phyloP scores from a whole-genome alignment of 176 grass and related monocot genomes.

The Bonia amplexicaulis region DNA sequence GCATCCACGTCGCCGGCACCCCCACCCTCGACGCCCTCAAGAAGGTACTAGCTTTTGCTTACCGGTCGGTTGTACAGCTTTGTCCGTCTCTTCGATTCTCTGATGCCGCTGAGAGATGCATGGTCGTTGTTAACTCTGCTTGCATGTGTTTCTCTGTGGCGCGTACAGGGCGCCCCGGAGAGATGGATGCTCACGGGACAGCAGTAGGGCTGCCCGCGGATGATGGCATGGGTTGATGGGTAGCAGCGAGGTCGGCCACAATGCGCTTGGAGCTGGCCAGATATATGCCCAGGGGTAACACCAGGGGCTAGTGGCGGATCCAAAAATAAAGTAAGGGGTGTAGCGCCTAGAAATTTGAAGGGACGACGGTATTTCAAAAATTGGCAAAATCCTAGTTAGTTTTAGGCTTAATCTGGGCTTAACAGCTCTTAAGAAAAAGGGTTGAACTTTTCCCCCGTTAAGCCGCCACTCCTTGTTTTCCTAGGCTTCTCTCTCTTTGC shows the following conservation, averaged over 20 bases:
- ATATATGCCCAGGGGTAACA: constrained; percentile 82
- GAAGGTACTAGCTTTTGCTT: constrained; percentile 20
- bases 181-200: constrained; percentile 73
- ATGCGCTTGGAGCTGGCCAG: constrained; percentile 77
- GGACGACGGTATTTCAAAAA: no score
- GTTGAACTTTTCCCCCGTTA: no score
- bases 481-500: no score
- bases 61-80: neutral
- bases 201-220: constrained; percentile 77
- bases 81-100: neutral
- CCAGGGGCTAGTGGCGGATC: no score
- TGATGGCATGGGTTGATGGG: constrained; percentile 98
- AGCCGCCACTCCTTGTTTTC: no score
- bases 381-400: no score
- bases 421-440: no score
- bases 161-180: constrained; percentile 52
- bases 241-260: constrained; percentile 95
- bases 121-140: neutral
- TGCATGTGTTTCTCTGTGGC: neutral
- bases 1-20: constrained; percentile 60
- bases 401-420: no score
- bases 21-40: constrained; percentile 55
- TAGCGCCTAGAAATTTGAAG: no score
- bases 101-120: neutral
- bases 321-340: no score